Base-by-base conservation (phyloP, 176 grass and related monocot genomes). In the Carex kokanica region DNA sequence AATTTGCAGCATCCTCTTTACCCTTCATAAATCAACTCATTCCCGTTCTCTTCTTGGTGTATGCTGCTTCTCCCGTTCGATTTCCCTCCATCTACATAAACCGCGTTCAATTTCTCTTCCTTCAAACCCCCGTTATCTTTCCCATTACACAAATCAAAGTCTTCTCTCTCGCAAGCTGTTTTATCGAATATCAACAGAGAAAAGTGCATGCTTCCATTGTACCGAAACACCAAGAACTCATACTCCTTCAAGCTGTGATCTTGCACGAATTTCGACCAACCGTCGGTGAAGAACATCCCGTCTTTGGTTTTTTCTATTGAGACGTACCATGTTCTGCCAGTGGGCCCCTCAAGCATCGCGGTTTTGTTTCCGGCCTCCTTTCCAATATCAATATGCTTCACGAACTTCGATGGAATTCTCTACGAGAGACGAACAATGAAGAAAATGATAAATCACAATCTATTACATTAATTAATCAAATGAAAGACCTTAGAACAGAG, bases 141-240 rank as follows among this genome's bases (percentile, higher is more conserved):
- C 8, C 68, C 38, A 47, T 12, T 21, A 51, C 45, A 27, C n/a
- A 6, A 25, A 53, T 24, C 47, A 54, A 75, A 81, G 55, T 78
- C 20, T 70, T 83, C 59, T 88, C 74, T 92, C 86, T 94, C 91
- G 74, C 90, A 90, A 71, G 89, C 90, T 54, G 84, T 89, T 73
- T 34, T 54, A 57, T 89, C 91, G 67, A 97, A 97, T 12, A 89
- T 17, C 0, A 88, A 85, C 63, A 97, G 81, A 36, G 54, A 86
- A 83, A 97, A 94, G 10, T 87, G 86, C 88, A 94, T 84, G 53
- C 78, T 83, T 43, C 83, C 81, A 7, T 87, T 68, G 14, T 90
- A 89, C 58, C 72, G 78, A 61, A 94, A 89, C 38, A 97, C 85
- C 77, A 97, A 87, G 90, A 97, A 92, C 64, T 97, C 94, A 6